Evolutionary conservation across 352 stramenopile genomes (phyloP).

Genomic region (Globisporangium canariense): DNA sequence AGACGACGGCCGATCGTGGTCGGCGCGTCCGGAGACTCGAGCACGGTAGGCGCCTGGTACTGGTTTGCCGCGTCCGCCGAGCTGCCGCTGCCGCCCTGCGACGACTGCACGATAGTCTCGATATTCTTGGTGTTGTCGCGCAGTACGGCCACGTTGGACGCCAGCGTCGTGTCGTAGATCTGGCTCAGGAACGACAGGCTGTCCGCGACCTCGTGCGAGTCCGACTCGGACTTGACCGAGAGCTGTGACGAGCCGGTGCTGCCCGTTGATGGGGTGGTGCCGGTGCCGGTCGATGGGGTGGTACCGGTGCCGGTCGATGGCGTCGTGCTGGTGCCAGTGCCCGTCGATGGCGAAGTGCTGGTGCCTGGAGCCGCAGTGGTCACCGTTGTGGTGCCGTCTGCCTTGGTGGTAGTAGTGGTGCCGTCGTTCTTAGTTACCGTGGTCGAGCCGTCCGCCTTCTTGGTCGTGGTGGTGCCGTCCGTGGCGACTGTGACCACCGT

Average conservation of each 20-base stretch:
- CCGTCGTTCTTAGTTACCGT: slow-evolving; percentile 8
- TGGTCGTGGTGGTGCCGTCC: slow-evolving; percentile 9
- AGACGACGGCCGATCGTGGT: slow-evolving; percentile 36
- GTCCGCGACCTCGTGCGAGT: slow-evolving; percentile 26
- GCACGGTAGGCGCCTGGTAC: slow-evolving; percentile 51
- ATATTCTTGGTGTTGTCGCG: slow-evolving; percentile 48
- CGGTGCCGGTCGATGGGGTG: background rate
- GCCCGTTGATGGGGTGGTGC: slow-evolving; percentile 9
- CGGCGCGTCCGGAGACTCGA: slow-evolving; percentile 30
- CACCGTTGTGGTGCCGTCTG: slow-evolving; percentile 9
- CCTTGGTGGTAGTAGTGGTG: slow-evolving; percentile 7
- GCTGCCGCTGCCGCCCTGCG: slow-evolving; percentile 27
- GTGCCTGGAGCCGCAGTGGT: slow-evolving; percentile 7
- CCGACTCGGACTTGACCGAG: slow-evolving; percentile 15
- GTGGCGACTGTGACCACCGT: slow-evolving; percentile 3
- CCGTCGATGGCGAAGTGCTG: background rate
- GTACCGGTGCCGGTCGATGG: slow-evolving; percentile 5
- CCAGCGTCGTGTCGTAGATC: slow-evolving; percentile 52
- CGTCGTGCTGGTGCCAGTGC: slow-evolving; percentile 10
- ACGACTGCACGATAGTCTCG: slow-evolving; percentile 57
- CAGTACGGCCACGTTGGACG: slow-evolving; percentile 42
- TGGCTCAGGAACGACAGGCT: slow-evolving; percentile 38
- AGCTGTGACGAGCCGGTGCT: slow-evolving; percentile 16
- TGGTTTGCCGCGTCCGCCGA: slow-evolving; percentile 18
- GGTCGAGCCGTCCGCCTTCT: slow-evolving; percentile 8